phyloP scores from a whole-genome alignment of 306 rosid genomes.

The Erythrophleum fordii region DNA sequence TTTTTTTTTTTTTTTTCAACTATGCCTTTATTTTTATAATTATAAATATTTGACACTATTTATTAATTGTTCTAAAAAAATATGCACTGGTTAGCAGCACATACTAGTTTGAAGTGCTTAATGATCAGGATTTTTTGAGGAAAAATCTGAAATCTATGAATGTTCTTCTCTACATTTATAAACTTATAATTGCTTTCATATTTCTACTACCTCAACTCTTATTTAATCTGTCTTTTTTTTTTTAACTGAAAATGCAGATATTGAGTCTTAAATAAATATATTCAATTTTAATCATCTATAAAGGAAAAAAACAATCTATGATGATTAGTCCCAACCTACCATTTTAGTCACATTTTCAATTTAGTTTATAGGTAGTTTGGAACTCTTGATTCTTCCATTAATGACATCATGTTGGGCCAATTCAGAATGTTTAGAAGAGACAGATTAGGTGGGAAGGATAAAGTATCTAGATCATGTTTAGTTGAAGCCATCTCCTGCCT shows the following conservation, averaged over 20 bases:
- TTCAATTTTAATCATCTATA: background rate
- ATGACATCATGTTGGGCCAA: background rate
- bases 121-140: background rate
- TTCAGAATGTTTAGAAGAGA: background rate
- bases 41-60: background rate
- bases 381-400: conserved; percentile 18
- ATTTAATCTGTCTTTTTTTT: background rate
- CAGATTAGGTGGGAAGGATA: background rate
- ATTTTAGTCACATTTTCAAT: conserved; percentile 5
- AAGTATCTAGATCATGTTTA: conserved; percentile 3
- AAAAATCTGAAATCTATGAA: background rate
- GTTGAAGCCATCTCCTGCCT: conserved; percentile 8
- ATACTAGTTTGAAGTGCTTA: background rate
- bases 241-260: background rate
- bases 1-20: background rate
- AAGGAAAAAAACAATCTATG: background rate
- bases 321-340: background rate
- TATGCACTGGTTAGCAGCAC: background rate
- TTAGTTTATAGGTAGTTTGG: conserved; percentile 5
- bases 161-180: conserved; percentile 22
- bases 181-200: background rate
- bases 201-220: background rate
- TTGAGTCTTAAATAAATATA: conserved; percentile 7
- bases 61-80: background rate
- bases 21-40: background rate